These are phyloP conservation scores for Blastobotrys arbuscula DNA, from an alignment of 1,139 yeast genomes.

Conservation along the genomic window DNA sequence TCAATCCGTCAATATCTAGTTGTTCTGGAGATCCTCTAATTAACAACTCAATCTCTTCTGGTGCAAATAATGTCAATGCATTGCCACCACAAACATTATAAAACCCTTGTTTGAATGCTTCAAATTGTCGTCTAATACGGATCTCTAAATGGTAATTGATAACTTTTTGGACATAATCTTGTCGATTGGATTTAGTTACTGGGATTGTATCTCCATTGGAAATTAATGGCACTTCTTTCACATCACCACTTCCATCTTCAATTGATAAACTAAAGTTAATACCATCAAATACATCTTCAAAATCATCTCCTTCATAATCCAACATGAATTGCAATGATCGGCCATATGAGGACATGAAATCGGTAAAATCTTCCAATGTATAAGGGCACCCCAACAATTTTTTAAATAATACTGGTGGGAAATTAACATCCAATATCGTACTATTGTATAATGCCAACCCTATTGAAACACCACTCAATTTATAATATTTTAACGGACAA, in stretches of 20 bases:
- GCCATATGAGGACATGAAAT: slow-evolving; percentile 64
- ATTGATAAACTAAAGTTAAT: slow-evolving; percentile 45
- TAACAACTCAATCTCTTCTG: slow-evolving; percentile 73
- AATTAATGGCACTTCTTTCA: slow-evolving; percentile 43
- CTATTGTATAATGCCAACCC: slow-evolving; percentile 92
- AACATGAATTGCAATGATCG: slow-evolving; percentile 51
- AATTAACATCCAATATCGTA: slow-evolving; percentile 69
- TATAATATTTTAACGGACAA: slow-evolving; percentile 50
- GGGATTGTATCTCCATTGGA: slow-evolving; percentile 47
- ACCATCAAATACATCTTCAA: slow-evolving; percentile 41
- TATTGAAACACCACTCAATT: slow-evolving; percentile 73
- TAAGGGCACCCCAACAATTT: slow-evolving; percentile 55
- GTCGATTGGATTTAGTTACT: slow-evolving; percentile 55
- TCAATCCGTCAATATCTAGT: slow-evolving; percentile 61
- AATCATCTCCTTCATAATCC: slow-evolving; percentile 42
- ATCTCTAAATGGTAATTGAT: slow-evolving; percentile 54
- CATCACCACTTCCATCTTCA: slow-evolving; percentile 14
- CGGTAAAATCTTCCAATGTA: slow-evolving; percentile 56
- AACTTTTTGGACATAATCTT: slow-evolving; percentile 57
- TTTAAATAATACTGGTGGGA: slow-evolving; percentile 75
- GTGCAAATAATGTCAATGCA: slow-evolving; percentile 68
- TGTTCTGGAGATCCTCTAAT: slow-evolving; percentile 71
- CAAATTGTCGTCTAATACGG: slow-evolving; percentile 49
- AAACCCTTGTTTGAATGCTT: slow-evolving; percentile 65
- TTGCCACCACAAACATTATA: slow-evolving; percentile 72